Percentiles rank a stretch among this genome's conserved stretches.
phyloP scores from a whole-genome alignment of 805 yeast genomes.

The Suhomyces sp. region DNA sequence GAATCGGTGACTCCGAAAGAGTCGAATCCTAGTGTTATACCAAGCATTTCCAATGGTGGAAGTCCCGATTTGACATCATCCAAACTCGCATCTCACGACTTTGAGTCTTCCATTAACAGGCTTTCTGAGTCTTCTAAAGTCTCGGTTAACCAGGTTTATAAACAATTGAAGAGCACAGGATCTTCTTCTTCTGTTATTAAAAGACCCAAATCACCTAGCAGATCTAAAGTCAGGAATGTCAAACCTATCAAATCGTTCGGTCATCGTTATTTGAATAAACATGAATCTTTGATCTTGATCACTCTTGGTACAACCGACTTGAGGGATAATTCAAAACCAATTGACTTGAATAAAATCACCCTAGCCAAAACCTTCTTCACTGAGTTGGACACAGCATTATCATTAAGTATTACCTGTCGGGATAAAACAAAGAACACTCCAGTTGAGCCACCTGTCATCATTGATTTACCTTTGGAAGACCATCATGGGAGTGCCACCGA shows the following conservation, averaged over 20 bases:
- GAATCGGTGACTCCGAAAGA: background rate
- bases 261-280: constrained; percentile 62
- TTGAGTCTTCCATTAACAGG: constrained; percentile 31
- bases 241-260: constrained; percentile 81
- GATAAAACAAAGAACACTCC: constrained; percentile 24
- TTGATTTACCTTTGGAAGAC: constrained; percentile 84
- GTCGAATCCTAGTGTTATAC: background rate
- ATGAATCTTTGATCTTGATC: constrained; percentile 70
- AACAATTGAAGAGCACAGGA: constrained; percentile 32
- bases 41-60: background rate
- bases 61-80: background rate
- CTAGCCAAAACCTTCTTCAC: constrained; percentile 73
- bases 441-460: constrained; percentile 55
- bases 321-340: constrained; percentile 55
- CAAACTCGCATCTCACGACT: constrained; percentile 14
- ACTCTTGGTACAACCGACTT: constrained; percentile 86
- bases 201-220: constrained; percentile 19
- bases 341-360: constrained; percentile 72
- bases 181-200: constrained; percentile 16
- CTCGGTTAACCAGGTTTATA: constrained; percentile 37
- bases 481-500: constrained; percentile 64
- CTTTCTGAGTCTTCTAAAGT: constrained; percentile 32
- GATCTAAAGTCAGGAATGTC: constrained; percentile 18
- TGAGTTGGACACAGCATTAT: constrained; percentile 83
- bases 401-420: constrained; percentile 56